Evolutionary conservation across 1,284 basidiomycete species (phyloP), one percentile per base, ranked within the genome.

Genomic region (Puccinia novopanici): DNA sequence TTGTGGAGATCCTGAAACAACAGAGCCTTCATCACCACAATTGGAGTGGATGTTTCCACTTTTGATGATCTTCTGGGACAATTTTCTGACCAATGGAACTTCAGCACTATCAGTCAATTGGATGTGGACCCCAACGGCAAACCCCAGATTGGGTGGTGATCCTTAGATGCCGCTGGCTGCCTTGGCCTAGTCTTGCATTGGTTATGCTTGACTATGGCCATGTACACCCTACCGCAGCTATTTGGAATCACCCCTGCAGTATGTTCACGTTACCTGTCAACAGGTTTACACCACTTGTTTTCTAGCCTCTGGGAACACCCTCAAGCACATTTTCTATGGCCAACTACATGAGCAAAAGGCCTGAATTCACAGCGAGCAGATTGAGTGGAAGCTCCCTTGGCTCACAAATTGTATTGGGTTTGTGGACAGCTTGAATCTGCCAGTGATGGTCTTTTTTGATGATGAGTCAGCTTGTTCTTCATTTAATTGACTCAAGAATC

Each of bases 151-250:
- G 82, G 82, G 0, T 45, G 83, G 2, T 82, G 86, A 3, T 89
- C 87, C 0, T 84, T 89, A 34, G 86, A 88, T 86, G 87, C 87
- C n/a, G 84, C 84, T 15, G 88, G 88, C 24, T 88, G 86, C 0
- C 85, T 89, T 3, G 88, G 88, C 0, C 86, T 89, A 0, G 75
- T 86, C 0, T 85, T 89, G 0, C 88, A 89, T 79, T 89, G 85
- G 68, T 83, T 89, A 1, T 84, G 83, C 48, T 89, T 87, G 0
- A 86, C 87, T 0, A 88, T 88, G 85, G 82, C 70, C 0, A 85
- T 88, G 45, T 83, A 84, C 8, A 86, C 82, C 17, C 83, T 89
- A 0, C 84, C 86, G 30, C 85, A 88, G 71, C 87, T 89, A 13
- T 87, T 87, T 79, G 85, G 84, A 1, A 78, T 87, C 17, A 83